A percentile compares a stretch with the other conserved stretches of the same genome.
phyloP scores from a whole-genome alignment of 1,284 basidiomycete genomes.

The Butyriboletus appendiculatus region DNA sequence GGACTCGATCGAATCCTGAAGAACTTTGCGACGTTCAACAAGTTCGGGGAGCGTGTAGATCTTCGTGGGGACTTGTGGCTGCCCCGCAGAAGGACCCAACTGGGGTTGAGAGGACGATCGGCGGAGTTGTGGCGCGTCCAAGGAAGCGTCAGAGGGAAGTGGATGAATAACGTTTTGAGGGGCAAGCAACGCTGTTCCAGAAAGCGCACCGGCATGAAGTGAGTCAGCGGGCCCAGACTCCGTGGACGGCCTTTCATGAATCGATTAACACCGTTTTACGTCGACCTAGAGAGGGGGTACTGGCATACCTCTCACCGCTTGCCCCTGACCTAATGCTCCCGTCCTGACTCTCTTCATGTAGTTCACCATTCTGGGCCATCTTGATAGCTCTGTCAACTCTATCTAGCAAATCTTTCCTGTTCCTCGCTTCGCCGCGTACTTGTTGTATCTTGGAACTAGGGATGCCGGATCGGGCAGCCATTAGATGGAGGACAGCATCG shows the following conservation, averaged over 20 bases:
- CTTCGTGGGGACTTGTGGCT: conserved; percentile 21
- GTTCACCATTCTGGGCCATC: conserved; percentile 29
- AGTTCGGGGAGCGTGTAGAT: conserved; percentile 33
- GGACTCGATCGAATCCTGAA: conserved; percentile 33
- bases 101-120: conserved; percentile 36
- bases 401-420: conserved; percentile 34
- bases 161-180: background rate
- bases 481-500: conserved; percentile 33
- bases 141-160: conserved; percentile 10
- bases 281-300: background rate
- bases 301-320: conserved; percentile 17
- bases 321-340: background rate
- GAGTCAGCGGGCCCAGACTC: background rate
- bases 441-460: conserved; percentile 35
- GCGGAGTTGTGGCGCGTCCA: conserved; percentile 26
- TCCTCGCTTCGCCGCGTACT: conserved; percentile 34
- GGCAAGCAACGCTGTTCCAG: conserved; percentile 1
- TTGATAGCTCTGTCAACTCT: conserved; percentile 32
- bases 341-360: conserved; percentile 14
- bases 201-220: conserved; percentile 1
- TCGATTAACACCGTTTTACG: conserved; percentile 7
- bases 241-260: conserved; percentile 18
- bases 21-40: conserved; percentile 24
- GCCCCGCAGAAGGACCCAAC: conserved; percentile 19
- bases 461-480: conserved; percentile 37